These are phyloP conservation scores for Colletotrichum sidae DNA, from an alignment of 2,329 filamentous ascomycete species.

Conservation along the genomic window DNA sequence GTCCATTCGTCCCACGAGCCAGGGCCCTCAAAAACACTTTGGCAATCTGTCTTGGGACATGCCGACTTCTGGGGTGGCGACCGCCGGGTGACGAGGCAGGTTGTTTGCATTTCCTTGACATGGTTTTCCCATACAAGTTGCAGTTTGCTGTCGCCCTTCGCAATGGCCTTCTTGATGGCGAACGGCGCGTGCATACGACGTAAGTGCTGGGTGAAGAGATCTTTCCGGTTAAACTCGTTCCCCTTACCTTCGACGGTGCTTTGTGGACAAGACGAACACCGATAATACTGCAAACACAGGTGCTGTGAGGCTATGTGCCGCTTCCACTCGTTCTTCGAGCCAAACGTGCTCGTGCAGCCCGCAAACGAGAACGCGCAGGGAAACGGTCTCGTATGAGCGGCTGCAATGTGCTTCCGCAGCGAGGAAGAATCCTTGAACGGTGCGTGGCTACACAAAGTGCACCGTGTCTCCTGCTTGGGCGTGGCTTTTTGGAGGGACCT, in stretches of 20 bases:
- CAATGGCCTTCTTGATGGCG: constrained; percentile 68
- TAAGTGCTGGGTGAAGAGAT: constrained; percentile 94
- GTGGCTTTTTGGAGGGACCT: constrained; percentile 60
- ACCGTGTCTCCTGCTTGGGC: constrained; percentile 70
- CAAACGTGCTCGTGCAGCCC: constrained; percentile 85
- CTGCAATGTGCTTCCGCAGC: constrained; percentile 74
- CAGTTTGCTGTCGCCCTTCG: constrained; percentile 69
- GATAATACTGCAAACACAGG: constrained; percentile 75
- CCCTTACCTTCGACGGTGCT: constrained; percentile 66
- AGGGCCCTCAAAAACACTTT: constrained; percentile 75
- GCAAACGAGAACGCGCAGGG: constrained; percentile 88
- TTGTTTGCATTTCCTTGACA: constrained; percentile 76
- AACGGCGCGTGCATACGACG: constrained; percentile 90
- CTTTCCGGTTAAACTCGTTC: constrained; percentile 90
- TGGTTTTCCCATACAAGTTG: constrained; percentile 73
- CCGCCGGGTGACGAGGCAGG: constrained; percentile 79
- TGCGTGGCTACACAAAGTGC: constrained; percentile 70
- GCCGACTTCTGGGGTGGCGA: constrained; percentile 77
- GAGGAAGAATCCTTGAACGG: constrained; percentile 77
- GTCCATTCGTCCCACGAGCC: constrained; percentile 91
- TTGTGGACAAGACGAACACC: constrained; percentile 71
- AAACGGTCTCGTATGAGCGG: constrained; percentile 79
- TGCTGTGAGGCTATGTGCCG: constrained; percentile 93
- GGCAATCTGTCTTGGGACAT: constrained; percentile 79
- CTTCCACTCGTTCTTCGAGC: constrained; percentile 98